Conservation (phyloP, 345 rosid genomes). For the Eutrema yunnanense region DNA sequence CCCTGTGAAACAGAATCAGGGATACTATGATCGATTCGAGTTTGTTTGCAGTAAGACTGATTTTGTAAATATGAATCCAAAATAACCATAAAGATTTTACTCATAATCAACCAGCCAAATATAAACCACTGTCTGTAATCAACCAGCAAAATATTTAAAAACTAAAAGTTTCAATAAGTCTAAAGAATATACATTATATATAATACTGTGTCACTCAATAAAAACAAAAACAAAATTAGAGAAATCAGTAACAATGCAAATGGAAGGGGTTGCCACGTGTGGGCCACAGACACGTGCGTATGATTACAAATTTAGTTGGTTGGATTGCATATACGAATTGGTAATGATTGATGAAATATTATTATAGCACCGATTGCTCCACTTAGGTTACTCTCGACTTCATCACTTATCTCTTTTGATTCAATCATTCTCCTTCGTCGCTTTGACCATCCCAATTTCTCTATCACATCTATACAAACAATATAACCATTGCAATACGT, state of each 20-base stretch:
- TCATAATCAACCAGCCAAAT: no score
- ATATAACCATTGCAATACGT: neutral
- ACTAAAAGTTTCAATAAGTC: neutral
- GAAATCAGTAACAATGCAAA: neutral
- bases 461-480: neutral
- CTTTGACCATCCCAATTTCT: slow-evolving; percentile 29
- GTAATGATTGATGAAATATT: slow-evolving; percentile 20
- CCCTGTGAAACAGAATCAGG: no score
- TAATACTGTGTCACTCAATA: neutral
- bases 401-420: slow-evolving; percentile 18
- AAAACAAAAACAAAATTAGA: neutral
- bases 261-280: neutral
- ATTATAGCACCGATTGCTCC: slow-evolving; percentile 31
- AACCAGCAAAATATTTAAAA: no score
- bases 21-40: no score
- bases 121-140: no score
- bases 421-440: slow-evolving; percentile 18
- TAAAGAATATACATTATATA: neutral
- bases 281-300: slow-evolving; percentile 13
- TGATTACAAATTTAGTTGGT: slow-evolving; percentile 18
- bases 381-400: slow-evolving; percentile 20
- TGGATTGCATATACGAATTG: slow-evolving; percentile 16
- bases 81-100: no score
- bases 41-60: no score
- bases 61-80: no score